These are phyloP conservation scores for Aureobasidium sp. DNA, from an alignment of 2,329 filamentous ascomycete genomes.

Conservation along the genomic window DNA sequence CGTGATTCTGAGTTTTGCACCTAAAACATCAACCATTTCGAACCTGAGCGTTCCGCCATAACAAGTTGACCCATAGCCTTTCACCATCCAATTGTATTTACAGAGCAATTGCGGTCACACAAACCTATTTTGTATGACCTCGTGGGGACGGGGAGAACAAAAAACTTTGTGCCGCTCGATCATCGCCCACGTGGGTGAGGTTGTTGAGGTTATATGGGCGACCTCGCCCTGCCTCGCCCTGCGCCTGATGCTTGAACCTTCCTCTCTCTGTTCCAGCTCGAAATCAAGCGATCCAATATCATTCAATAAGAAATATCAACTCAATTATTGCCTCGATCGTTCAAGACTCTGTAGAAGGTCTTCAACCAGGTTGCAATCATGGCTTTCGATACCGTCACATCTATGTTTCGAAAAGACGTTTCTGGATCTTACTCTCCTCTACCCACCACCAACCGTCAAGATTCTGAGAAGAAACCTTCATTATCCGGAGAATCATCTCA, in stretches of 20 bases:
- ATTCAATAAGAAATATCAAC: background rate
- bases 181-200: background rate
- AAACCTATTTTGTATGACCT: background rate
- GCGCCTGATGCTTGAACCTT: background rate
- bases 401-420: background rate
- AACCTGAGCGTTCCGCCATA: too few species aligned
- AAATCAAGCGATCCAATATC: background rate
- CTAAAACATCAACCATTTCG: too few species aligned
- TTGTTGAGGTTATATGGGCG: background rate
- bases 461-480: background rate
- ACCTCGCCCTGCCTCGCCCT: background rate
- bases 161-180: background rate
- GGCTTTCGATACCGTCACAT: background rate
- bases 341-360: too few species aligned
- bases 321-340: background rate
- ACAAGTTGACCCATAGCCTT: too few species aligned
- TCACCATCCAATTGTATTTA: background rate
- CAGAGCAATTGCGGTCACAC: background rate
- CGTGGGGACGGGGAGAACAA: conserved; percentile 10
- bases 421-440: conserved; percentile 4
- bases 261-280: background rate
- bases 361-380: too few species aligned
- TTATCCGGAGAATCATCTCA: background rate
- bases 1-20: too few species aligned
- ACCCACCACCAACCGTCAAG: background rate